Conservation (phyloP, 352 stramenopile species). For the Pythium brachiatum region DNA sequence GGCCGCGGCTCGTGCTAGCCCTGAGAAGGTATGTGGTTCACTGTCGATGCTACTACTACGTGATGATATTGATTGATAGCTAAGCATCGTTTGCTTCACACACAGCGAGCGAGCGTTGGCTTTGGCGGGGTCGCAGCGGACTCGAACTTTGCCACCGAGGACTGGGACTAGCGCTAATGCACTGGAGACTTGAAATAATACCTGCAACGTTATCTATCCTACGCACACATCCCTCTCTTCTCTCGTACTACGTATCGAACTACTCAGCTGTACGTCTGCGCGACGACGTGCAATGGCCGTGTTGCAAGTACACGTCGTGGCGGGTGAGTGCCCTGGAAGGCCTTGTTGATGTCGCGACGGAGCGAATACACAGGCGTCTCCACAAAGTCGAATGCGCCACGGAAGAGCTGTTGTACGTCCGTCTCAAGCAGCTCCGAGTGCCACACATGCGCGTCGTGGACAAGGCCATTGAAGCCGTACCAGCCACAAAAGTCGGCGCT, state of each 20-base stretch:
- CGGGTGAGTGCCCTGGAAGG: constrained; percentile 25
- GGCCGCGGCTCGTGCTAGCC: constrained; percentile 3
- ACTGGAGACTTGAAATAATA: too few species aligned
- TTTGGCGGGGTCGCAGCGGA: constrained; percentile 54
- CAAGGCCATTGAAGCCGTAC: constrained; percentile 69
- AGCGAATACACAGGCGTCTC: constrained; percentile 55
- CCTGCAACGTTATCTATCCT: neutral
- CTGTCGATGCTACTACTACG: neutral
- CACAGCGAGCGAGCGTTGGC: constrained; percentile 12
- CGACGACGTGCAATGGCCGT: constrained; percentile 57
- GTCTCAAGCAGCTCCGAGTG: constrained; percentile 40
- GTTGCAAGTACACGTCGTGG: constrained; percentile 49
- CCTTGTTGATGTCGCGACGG: constrained; percentile 32
- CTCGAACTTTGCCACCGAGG: constrained; percentile 62
- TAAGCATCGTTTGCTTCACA: too few species aligned
- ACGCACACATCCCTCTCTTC: neutral
- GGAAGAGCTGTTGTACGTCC: constrained; percentile 63
- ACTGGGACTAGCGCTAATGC: constrained; percentile 78
- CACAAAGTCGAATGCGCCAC: constrained; percentile 47
- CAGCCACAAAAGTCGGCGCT: constrained; percentile 59
- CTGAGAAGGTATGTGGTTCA: constrained; percentile 33
- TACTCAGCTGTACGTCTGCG: constrained; percentile 45
- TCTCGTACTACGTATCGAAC: neutral
- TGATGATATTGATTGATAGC: too few species aligned
- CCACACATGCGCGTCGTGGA: constrained; percentile 61